These are phyloP conservation scores for Fagopyrum homotropicum DNA, from an alignment of 148 eudicot species.

Conservation along the genomic window DNA sequence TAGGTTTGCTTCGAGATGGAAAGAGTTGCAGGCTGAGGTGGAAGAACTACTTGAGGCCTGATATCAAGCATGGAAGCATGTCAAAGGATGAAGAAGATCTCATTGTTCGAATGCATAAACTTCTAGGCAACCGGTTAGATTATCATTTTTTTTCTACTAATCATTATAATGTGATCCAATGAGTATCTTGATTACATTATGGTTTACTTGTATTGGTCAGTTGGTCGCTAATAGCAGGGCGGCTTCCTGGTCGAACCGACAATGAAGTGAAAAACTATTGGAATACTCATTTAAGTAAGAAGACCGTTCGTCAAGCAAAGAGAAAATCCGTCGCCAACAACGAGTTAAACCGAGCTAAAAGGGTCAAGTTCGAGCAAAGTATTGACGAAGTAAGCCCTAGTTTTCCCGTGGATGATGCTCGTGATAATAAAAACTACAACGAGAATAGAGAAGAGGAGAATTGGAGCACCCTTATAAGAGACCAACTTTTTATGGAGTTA, in stretches of 20 bases:
- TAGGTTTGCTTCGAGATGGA: constrained; percentile 26
- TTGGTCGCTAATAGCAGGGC: background rate
- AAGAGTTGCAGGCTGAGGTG: constrained; percentile 34
- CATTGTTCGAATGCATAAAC: constrained; percentile 20
- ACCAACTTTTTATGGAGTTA: background rate
- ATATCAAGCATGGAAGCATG: no score
- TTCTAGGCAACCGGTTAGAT: constrained; percentile 19
- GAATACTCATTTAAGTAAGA: background rate
- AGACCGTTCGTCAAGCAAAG: background rate
- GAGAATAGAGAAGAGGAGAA: background rate
- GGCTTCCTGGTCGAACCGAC: background rate
- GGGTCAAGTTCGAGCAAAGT: background rate
- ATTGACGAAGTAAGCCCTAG: background rate
- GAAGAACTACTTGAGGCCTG: background rate
- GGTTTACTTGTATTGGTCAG: background rate
- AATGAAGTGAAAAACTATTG: background rate
- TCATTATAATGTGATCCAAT: background rate
- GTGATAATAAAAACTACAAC: no score
- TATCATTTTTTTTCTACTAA: background rate
- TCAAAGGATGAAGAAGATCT: constrained; percentile 13
- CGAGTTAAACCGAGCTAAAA: background rate
- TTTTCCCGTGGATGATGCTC: background rate
- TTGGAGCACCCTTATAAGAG: background rate
- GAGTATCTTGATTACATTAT: no score
- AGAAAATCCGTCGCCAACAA: background rate